Evolutionary conservation across 148 eudicot species (phyloP), one percentile per base, ranked within the genome.

Genomic region (Polygonum aviculare): DNA sequence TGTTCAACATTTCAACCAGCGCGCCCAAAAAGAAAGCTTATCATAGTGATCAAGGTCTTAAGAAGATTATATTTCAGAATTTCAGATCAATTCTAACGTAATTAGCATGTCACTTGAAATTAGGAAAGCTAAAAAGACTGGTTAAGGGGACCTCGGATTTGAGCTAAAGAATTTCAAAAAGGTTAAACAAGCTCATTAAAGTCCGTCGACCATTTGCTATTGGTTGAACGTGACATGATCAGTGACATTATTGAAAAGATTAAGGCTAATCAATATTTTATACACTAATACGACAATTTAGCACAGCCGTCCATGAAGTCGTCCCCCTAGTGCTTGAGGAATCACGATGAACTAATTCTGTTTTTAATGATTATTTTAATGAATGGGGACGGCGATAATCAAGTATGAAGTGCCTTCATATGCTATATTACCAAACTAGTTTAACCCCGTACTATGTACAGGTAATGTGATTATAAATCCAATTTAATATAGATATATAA

Each of bases 221-320:
- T 71, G 74, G 74, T 45, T 36, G 26, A 71, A 39, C 50, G 74
- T 71, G 74, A 41, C 50, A 33, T 71, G 47, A 35, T 41, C n/a
- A 71, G 47, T 16, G 74, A 41, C n/a, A 44, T 71, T 15, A 71
- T 19, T 9, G 48, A 71, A 18, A 18, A 71, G 50, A 40, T 40
- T 71, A 41, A 41, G 50, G 12, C 31, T 71, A 19, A 71, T 40
- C 12, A 9, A 41, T 40, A 71, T 40, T 38, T 10, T 47, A 48
- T 48, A 48, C 15, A 48, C 50, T 48, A 71, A 41, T 71, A 40
- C 51, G 50, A 71, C 74, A 71, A 71, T 14, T 16, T 71, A 36
- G 74, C 45, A 39, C 74, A 50, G 26, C 47, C 74, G 12, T 71
- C 47, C 74, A n/a, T 40, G 74, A 47, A 71, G 14, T n/a, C 50